A percentile compares a stretch with the other conserved stretches of the same genome.
Conservation (phyloP, 2,329 filamentous ascomycete genomes). For the Elsinoe arachidis region DNA sequence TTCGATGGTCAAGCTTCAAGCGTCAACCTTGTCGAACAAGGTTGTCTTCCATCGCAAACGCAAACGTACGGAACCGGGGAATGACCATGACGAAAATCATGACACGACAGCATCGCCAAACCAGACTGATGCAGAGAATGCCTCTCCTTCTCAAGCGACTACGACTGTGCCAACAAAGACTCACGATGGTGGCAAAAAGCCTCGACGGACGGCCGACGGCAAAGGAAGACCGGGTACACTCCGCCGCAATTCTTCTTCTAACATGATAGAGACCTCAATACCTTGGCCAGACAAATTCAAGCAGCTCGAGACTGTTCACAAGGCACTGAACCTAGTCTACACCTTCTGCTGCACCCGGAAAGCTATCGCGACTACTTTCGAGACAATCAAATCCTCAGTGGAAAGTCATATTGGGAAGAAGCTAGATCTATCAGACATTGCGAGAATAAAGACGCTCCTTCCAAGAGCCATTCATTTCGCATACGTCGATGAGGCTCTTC, state of each 20-base stretch:
- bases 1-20: conserved; percentile 39
- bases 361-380: conserved; percentile 83
- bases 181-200: conserved; percentile 48
- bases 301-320: conserved; percentile 64
- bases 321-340: conserved; percentile 82
- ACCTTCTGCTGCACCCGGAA: conserved; percentile 93
- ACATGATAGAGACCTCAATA: conserved; percentile 42
- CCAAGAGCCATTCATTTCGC: conserved; percentile 72
- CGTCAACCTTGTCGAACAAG: conserved; percentile 41
- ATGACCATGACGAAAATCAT: background rate
- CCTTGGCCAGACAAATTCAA: conserved; percentile 72
- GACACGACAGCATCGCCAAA: background rate
- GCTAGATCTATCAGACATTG: conserved; percentile 68
- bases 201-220: conserved; percentile 32
- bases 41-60: conserved; percentile 36
- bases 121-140: background rate
- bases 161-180: conserved; percentile 47
- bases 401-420: conserved; percentile 69
- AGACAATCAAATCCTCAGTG: conserved; percentile 76
- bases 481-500: conserved; percentile 75
- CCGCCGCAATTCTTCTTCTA: conserved; percentile 41
- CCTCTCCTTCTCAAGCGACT: conserved; percentile 23
- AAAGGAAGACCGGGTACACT: conserved; percentile 24
- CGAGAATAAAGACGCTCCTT: conserved; percentile 67
- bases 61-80: conserved; percentile 26